Evolutionary conservation across 495 filamentous ascomycete genomes (phyloP), one percentile per base, ranked within the genome.

Genomic region (Penicillium soppii): DNA sequence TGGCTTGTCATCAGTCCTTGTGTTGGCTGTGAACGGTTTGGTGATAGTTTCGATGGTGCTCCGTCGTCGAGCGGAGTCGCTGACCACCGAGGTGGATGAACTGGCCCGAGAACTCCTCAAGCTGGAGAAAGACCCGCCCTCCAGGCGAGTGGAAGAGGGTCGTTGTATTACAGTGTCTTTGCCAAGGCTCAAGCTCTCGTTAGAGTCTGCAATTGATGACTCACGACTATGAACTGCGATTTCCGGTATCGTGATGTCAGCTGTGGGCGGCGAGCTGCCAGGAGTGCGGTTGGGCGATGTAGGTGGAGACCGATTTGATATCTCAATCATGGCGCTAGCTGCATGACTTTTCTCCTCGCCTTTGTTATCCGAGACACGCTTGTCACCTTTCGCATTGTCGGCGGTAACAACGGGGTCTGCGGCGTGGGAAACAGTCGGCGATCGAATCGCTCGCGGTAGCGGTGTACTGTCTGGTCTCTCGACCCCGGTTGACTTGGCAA

Each of bases 351-450:
- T 74, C 45, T 82, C 76, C 6, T 67, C 69, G 6, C 48, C 52
- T 41, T 67, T 69, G 42, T 47, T 54, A 15, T 75, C 66, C 25
- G 58, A 58, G 27, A 70, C 73, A 49, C 79, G 66, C 13, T 78
- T 70, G 44, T 89, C 82, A n/a, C 81, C 75, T 42, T 81, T 83
- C 8, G 76, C 78, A 53, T 78, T 73, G 54, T 88, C 83, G 10
- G 79, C 78, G 26, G 79, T 82, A 4, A 90, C 74, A 8, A 86
- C 68, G 4, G 88, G 85, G 32, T 82, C 73, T 2, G 84, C 81
- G 39, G 79, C 80, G 41, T 77, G 75, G 2, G 83, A 80, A 53
- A 91, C 86, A 0, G 86, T 85, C 30, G 78, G 78, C 16, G 83
- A 80, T 50, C 84, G 74, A 41, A 87, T 76, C 2, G 65, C 74